Percentiles rank a stretch among this genome's conserved stretches.
phyloP scores from a whole-genome alignment of 495 filamentous ascomycete genomes.

The Penicillium pancosmium region DNA sequence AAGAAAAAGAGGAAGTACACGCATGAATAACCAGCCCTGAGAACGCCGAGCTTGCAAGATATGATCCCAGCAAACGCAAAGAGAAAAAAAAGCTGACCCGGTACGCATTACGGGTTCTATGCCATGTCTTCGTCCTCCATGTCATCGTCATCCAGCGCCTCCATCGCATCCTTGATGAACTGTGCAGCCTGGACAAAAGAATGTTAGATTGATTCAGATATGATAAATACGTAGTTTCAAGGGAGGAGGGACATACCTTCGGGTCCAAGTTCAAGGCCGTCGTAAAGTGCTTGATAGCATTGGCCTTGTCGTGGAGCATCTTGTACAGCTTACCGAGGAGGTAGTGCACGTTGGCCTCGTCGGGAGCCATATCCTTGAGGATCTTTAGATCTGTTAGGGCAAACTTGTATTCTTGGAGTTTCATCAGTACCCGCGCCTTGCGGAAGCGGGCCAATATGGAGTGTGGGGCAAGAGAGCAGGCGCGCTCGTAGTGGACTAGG shows the following conservation, averaged over 20 bases:
- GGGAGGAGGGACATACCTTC: constrained; percentile 62
- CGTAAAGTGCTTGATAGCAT: constrained; percentile 89
- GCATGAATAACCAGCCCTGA: background rate
- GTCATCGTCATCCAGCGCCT: constrained; percentile 82
- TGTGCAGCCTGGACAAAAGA: constrained; percentile 67
- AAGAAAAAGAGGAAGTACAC: background rate
- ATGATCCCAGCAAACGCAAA: constrained; percentile 12
- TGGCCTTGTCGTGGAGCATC: constrained; percentile 71
- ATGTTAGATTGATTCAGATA: constrained; percentile 11
- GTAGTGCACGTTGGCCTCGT: constrained; percentile 96
- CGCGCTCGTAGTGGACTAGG: constrained; percentile 75
- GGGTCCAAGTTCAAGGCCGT: constrained; percentile 94
- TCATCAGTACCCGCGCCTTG: constrained; percentile 85
- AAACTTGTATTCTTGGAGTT: constrained; percentile 66
- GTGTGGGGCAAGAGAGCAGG: constrained; percentile 77
- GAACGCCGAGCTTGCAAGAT: constrained; percentile 31
- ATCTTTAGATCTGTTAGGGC: constrained; percentile 80
- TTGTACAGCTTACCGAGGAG: constrained; percentile 87
- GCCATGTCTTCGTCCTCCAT: constrained; percentile 69
- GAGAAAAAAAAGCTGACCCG: constrained; percentile 12
- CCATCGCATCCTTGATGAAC: constrained; percentile 92
- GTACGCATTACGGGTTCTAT: constrained; percentile 29
- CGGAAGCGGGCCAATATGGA: constrained; percentile 84
- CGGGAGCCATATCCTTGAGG: constrained; percentile 85
- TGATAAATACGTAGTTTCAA: constrained; percentile 8